Evolutionary conservation across 169 alveolate species (phyloP).

Genomic region (Theileria orientalis): DNA sequence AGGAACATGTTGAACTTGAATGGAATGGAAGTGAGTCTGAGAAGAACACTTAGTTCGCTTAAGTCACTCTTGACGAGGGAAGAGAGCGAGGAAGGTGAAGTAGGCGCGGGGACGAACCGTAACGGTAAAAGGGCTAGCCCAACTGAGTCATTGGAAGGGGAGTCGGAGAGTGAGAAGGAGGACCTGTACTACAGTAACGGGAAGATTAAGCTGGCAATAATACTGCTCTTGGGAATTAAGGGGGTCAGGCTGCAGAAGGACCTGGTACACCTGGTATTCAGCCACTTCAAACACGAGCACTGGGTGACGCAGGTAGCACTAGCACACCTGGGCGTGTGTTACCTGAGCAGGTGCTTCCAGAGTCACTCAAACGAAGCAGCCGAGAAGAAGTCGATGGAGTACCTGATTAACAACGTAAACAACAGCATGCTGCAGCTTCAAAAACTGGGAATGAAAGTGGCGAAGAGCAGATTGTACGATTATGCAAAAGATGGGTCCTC

Average conservation of each 20-base stretch:
- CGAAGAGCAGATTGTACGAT: too few species aligned
- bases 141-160: too few species aligned
- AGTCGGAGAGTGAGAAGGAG: not conserved
- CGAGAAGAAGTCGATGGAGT: not conserved
- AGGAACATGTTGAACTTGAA: not conserved
- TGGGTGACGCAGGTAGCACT: not conserved
- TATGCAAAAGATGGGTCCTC: too few species aligned
- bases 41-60: not conserved
- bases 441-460: too few species aligned
- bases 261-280: not conserved
- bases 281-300: not conserved
- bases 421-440: not conserved
- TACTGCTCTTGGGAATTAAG: not conserved
- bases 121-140: too few species aligned
- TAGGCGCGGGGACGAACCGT: too few species aligned
- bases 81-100: too few species aligned
- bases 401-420: not conserved
- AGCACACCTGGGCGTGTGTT: not conserved
- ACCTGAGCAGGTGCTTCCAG: too few species aligned
- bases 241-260: not conserved
- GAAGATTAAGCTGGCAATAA: not conserved
- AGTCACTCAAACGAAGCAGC: too few species aligned
- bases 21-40: not conserved
- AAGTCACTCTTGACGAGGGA: too few species aligned
- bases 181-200: constrained; percentile 1